Conservation (phyloP, 768 basidiomycete species). For the Boletus edulis region DNA sequence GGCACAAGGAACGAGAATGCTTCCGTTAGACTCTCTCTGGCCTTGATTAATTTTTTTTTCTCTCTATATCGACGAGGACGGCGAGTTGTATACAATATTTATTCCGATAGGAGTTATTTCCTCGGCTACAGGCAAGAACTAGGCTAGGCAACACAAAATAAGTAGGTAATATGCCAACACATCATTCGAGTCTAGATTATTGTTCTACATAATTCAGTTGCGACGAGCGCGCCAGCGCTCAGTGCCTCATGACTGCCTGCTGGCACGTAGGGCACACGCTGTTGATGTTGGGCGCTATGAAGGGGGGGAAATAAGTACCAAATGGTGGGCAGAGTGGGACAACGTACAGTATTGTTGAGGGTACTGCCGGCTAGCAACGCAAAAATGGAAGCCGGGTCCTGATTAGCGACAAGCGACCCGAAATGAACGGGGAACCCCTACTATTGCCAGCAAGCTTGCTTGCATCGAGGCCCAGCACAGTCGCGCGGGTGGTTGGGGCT, state of each 20-base stretch:
- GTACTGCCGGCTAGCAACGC: constrained; percentile 36
- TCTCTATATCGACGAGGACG: neutral
- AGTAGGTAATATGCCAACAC: constrained; percentile 22
- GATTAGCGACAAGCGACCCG: constrained; percentile 12
- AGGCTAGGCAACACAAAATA: constrained; percentile 17
- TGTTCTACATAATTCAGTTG: constrained; percentile 1
- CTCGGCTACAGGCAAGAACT: constrained; percentile 31
- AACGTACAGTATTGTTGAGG: constrained; percentile 47
- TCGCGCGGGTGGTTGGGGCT: constrained; percentile 48
- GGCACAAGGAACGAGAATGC: constrained; percentile 20
- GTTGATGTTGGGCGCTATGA: constrained; percentile 42
- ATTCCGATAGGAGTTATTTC: constrained; percentile 15
- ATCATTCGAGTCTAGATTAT: constrained; percentile 11
- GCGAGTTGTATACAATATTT: constrained; percentile 17
- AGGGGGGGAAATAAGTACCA: neutral
- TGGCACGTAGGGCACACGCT: constrained; percentile 42
- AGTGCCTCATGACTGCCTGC: constrained; percentile 25
- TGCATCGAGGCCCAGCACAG: constrained; percentile 45
- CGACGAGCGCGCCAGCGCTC: constrained; percentile 5
- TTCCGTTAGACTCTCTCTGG: constrained; percentile 28
- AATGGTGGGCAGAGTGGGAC: neutral
- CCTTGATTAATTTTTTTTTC: constrained; percentile 5
- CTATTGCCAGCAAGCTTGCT: constrained; percentile 48
- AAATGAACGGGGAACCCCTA: constrained; percentile 19
- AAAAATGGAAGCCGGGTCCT: constrained; percentile 1